Conservation (phyloP, 148 eudicot genomes). For the Rhododendron kiyosumense region DNA sequence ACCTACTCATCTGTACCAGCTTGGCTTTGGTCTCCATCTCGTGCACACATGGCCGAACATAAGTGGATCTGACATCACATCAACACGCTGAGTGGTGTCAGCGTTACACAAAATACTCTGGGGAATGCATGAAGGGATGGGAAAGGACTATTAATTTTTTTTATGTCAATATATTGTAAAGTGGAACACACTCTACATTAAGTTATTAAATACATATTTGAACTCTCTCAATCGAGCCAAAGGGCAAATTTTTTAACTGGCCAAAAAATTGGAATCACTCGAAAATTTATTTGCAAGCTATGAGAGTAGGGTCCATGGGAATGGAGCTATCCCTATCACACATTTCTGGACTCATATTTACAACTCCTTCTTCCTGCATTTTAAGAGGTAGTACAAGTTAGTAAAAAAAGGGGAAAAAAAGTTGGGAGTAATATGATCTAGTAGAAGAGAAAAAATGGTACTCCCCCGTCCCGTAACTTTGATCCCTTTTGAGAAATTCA, state of each 20-base stretch:
- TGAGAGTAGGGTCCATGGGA: constrained; percentile 54
- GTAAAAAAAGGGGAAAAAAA: background rate
- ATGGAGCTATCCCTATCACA: constrained; percentile 45
- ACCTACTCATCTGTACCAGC: too few species aligned
- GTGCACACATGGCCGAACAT: too few species aligned
- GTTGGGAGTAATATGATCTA: background rate
- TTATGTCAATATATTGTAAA: background rate
- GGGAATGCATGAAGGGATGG: too few species aligned
- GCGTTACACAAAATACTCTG: background rate
- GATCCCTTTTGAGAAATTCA: background rate
- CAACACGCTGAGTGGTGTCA: background rate
- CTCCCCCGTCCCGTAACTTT: background rate
- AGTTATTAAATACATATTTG: background rate
- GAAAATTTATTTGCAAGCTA: constrained; percentile 40
- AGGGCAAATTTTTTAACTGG: too few species aligned
- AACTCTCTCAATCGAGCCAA: background rate
- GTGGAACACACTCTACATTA: background rate
- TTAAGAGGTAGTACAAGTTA: background rate
- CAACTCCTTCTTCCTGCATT: constrained; percentile 56
- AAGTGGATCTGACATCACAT: background rate
- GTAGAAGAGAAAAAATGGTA: background rate
- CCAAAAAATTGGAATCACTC: background rate
- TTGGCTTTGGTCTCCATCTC: too few species aligned
- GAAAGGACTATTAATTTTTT: background rate
- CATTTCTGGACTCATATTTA: constrained; percentile 38